Conservation (phyloP, 2,329 filamentous ascomycete genomes). For the Fusarium haematococcum region DNA sequence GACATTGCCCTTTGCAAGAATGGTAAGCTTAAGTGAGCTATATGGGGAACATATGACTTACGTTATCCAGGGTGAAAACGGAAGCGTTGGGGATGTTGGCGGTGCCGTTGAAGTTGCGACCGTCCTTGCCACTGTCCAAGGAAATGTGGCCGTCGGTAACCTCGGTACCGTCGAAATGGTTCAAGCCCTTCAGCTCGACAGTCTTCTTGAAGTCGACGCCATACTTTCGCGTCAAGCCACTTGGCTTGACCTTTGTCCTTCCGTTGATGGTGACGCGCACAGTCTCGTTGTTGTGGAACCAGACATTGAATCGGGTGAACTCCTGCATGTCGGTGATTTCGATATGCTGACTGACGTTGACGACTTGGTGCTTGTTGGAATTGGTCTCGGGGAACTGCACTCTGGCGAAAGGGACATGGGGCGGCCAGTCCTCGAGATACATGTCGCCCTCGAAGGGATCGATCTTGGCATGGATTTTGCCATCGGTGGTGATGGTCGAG, state of each 20-base stretch:
- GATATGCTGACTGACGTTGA: conserved; percentile 65
- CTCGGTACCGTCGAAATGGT: conserved; percentile 66
- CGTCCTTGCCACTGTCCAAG: conserved; percentile 52
- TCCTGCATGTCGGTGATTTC: conserved; percentile 60
- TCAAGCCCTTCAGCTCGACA: conserved; percentile 62
- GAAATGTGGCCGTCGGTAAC: conserved; percentile 64
- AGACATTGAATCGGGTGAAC: conserved; percentile 67
- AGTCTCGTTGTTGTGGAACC: conserved; percentile 63
- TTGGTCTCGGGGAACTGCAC: conserved; percentile 65
- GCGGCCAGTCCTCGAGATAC: conserved; percentile 63
- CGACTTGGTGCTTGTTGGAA: conserved; percentile 59
- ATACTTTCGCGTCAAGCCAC: conserved; percentile 61
- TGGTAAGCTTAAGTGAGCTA: conserved; percentile 6
- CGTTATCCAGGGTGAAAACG: conserved; percentile 72
- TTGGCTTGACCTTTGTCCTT: conserved; percentile 63
- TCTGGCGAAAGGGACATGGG: conserved; percentile 61
- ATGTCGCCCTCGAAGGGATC: conserved; percentile 64
- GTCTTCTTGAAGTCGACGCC: conserved; percentile 68
- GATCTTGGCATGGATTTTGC: conserved; percentile 63
- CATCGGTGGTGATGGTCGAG: conserved; percentile 65
- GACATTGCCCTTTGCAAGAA: conserved; percentile 65
- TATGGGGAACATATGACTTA: conserved; percentile 51
- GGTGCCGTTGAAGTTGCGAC: conserved; percentile 71
- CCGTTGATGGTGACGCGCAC: conserved; percentile 64
- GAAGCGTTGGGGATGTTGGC: conserved; percentile 74